Percentiles rank a stretch among this genome's conserved stretches.
Evolutionary conservation across 164 flowering plant species (phyloP).

Genomic region (Aristolochia contorta): DNA sequence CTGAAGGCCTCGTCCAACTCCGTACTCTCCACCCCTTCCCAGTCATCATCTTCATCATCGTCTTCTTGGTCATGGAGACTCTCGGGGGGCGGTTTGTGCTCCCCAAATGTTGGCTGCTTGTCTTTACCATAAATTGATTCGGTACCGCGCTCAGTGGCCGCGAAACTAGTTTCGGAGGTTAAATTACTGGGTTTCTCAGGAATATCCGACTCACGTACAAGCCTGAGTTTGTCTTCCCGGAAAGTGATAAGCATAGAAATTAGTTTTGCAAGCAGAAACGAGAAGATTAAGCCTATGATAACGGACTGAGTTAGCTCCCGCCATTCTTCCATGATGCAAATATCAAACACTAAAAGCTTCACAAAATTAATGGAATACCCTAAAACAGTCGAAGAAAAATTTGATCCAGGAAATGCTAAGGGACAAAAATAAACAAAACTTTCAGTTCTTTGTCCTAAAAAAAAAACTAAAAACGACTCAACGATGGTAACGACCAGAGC

Average conservation of each 20-base stretch:
- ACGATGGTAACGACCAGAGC: too few species aligned
- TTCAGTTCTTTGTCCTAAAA: too few species aligned
- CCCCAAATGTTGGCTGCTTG: not conserved
- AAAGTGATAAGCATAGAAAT: conserved; percentile 66
- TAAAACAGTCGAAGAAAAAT: too few species aligned
- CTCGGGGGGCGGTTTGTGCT: conserved; percentile 8
- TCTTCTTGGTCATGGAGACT: conserved; percentile 21
- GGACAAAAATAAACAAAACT: too few species aligned
- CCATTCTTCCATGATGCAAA: conserved; percentile 46
- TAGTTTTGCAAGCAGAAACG: conserved; percentile 80
- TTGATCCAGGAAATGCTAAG: too few species aligned
- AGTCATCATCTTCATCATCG: conserved; percentile 72
- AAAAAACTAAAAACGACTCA: too few species aligned
- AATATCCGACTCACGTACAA: conserved; percentile 16
- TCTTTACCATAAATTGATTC: not conserved
- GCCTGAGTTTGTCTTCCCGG: conserved; percentile 47
- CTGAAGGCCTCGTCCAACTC: conserved; percentile 87
- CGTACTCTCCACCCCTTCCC: conserved; percentile 97
- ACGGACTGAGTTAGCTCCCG: conserved; percentile 56
- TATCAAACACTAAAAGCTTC: not conserved
- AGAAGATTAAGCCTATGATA: conserved; percentile 63
- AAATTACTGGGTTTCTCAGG: conserved; percentile 14
- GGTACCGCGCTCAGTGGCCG: not conserved
- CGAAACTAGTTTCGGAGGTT: not conserved
- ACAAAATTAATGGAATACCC: too few species aligned